Evolutionary conservation across 352 stramenopile genomes (phyloP), one percentile per base, ranked within the genome.

Genomic region (Pythium phragmitis): DNA sequence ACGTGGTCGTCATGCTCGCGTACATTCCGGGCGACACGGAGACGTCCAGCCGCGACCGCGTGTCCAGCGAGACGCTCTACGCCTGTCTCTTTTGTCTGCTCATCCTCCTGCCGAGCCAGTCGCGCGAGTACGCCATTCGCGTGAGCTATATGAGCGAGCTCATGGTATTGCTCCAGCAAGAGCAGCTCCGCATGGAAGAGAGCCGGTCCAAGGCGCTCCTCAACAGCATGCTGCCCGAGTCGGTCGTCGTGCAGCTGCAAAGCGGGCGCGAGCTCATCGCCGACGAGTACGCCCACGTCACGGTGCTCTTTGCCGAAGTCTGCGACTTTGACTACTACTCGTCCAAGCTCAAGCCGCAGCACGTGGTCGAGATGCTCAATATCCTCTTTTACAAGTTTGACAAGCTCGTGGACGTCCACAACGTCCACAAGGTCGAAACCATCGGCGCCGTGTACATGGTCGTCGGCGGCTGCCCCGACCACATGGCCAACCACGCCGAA

Each of bases 361-460:
- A 96, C 59, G 84, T 97, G 26, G 84, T 97, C 13, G 87, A 94
- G 57, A 68, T 96, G 53, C 79, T 96, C 56, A 94, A 97, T 60
- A 92, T 89, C 41, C 69, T 96, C 21, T 97, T 93, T 59, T 94
- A 89, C 73, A 89, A 94, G 64, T 96, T 97, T 43, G 89, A 96
- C 72, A 85, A 92, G 52, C 75, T 96, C 14, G 79, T 94, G 21
- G 86, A 96, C 36, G 78, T 92, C 7, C 86, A 94, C 57, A 72
- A 84, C n/a, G 87, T 96, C 8, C 88, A 96, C 73, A 97, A 97
- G 66, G 86, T 97, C 5, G 88, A 97, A 62, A 97, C 89, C 13
- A 91, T 97, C n/a, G 89, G 86, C 19, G 82, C 89, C 8, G 87
- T 94, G 0, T 97, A 97, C 70, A 94, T 97, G 87, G 89, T 94